A percentile compares a stretch with the other conserved stretches of the same genome.
phyloP scores from a whole-genome alignment of 177 flowering plant genomes.

The Telopea speciosissima region DNA sequence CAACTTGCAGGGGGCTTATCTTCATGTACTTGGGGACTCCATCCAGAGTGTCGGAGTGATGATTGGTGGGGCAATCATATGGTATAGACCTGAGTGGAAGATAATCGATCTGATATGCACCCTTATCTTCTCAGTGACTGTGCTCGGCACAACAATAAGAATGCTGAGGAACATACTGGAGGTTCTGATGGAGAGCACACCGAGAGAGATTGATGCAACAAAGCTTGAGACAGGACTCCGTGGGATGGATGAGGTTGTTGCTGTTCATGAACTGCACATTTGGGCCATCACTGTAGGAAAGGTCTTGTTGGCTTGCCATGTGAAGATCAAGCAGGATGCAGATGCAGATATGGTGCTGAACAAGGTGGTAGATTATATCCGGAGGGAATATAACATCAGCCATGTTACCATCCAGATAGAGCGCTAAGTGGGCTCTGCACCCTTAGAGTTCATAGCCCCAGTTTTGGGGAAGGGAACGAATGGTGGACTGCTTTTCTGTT shows the following conservation, averaged over 20 bases:
- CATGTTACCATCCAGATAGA: constrained; percentile 38
- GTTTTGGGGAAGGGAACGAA: background rate
- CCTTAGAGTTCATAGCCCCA: no score
- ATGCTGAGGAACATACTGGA: constrained; percentile 25
- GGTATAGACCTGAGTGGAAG: constrained; percentile 26
- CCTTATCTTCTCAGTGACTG: constrained; percentile 24
- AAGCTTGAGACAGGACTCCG: constrained; percentile 20
- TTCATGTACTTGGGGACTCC: constrained; percentile 31
- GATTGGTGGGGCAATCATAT: constrained; percentile 32
- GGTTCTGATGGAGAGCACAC: constrained; percentile 32
- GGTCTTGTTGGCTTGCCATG: constrained; percentile 31
- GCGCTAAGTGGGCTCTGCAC: constrained; percentile 1
- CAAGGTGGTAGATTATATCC: constrained; percentile 26
- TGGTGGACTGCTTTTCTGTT: no score
- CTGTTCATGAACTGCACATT: constrained; percentile 29
- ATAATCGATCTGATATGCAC: constrained; percentile 27
- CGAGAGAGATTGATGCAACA: constrained; percentile 28
- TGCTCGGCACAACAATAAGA: constrained; percentile 23
- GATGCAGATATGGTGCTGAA: constrained; percentile 28
- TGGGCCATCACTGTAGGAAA: constrained; percentile 31
- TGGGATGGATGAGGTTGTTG: constrained; percentile 25
- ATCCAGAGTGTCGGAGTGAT: constrained; percentile 28
- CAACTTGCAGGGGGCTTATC: constrained; percentile 28
- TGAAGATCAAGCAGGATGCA: constrained; percentile 22
- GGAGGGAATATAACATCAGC: constrained; percentile 30